Conservation (phyloP, 106 monocot genomes). For the Dioscorea alata region DNA sequence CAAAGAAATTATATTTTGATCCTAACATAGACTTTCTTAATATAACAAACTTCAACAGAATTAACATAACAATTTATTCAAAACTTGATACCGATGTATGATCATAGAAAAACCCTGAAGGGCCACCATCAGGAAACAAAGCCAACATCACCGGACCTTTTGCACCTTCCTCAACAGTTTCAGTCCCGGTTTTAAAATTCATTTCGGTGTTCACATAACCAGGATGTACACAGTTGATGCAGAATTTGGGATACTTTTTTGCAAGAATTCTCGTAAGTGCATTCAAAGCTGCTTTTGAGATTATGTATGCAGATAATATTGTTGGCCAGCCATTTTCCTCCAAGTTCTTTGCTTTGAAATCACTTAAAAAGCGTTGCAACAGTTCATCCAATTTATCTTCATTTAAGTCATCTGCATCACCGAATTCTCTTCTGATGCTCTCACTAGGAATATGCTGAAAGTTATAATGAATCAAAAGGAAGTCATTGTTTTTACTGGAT, state of each 20-base stretch:
- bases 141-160: constrained; percentile 28
- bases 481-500: no score
- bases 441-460: constrained; percentile 6
- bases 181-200: constrained; percentile 12
- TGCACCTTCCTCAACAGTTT: constrained; percentile 24
- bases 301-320: constrained; percentile 10
- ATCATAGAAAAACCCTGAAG: constrained; percentile 34
- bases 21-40: not conserved
- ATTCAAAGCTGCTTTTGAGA: constrained; percentile 18
- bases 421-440: constrained; percentile 17
- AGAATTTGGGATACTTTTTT: constrained; percentile 5
- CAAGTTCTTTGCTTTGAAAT: constrained; percentile 11
- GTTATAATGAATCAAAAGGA: no score
- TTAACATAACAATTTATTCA: not conserved
- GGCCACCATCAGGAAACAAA: constrained; percentile 21
- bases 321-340: constrained; percentile 24
- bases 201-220: constrained; percentile 36
- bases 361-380: constrained; percentile 7
- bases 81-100: constrained; percentile 3
- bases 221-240: constrained; percentile 33
- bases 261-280: constrained; percentile 25
- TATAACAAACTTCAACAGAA: not conserved
- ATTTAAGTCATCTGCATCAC: constrained; percentile 8
- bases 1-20: not conserved
- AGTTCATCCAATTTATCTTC: constrained; percentile 29